Base-by-base conservation (phyloP, 306 rosid species). In the Citrullus colocynthis region DNA sequence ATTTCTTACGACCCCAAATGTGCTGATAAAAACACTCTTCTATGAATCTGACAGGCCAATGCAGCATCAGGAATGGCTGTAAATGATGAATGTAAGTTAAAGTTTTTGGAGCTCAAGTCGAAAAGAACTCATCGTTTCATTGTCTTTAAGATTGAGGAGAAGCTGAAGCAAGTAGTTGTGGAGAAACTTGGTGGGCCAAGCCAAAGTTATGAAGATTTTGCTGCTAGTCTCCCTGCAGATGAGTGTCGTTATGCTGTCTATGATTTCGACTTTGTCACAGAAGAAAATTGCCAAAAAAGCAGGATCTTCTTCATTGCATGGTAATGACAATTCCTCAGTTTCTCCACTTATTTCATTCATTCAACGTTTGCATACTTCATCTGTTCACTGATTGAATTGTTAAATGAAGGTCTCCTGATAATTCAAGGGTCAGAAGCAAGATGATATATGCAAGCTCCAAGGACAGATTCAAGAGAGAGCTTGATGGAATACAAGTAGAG, bases 201-300 rank as follows among this genome's bases (percentile, higher is more conserved):
- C 56, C 83, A 85, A 21, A 81, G 90, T 62, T 89, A 87, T 65
- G 90, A 89, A 7, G 93, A 89, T 71, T 89, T 89, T 78, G 20
- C 89, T 64, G 90, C 90, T 71, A 82, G 85, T 81, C 93, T 89
- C 75, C 93, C 90, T 4, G 88, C 90, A 24, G 87, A 89, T 42
- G 93, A 89, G 82, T 89, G 93, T 72, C 90, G 93, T 54, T 89
- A 89, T 82, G 93, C 93, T 82, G 90, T 89, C 56, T 89, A 89
- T 65, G 93, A 89, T 84, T 89, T 89, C 74, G 93, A 89, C 75
- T 89, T 87, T 65, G 86, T 89, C 78, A 89, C 93, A 0, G 84
- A 64, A 76, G 93, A 89, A 83, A 87, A 87, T 57, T 80, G 86
- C 83, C 93, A 85, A 84, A 89, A 89, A 80, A 89, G 93, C 89